A percentile compares a stretch with the other conserved stretches of the same genome.
Conservation (phyloP, 177 flowering plant species). For the Vitis hybrid region DNA sequence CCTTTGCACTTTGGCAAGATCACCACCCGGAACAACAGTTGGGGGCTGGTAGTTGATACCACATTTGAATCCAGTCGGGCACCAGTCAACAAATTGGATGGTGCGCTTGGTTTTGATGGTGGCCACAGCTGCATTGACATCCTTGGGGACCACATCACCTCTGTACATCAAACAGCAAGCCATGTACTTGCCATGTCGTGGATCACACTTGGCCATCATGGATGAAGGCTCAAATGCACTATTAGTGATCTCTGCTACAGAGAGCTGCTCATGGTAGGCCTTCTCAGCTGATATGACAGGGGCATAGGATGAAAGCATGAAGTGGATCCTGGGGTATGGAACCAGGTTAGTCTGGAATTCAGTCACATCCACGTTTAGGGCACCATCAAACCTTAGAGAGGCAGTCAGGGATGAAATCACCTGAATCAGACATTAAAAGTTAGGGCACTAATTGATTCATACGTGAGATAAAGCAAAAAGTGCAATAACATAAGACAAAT, state of each 20-base stretch:
- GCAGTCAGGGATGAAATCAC: slow-evolving; percentile 70
- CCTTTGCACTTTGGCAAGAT: slow-evolving; percentile 55
- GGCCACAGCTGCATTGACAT: slow-evolving; percentile 67
- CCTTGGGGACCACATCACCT: slow-evolving; percentile 71
- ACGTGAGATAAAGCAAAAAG: background rate
- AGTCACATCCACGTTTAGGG: slow-evolving; percentile 64
- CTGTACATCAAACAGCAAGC: slow-evolving; percentile 71
- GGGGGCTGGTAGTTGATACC: slow-evolving; percentile 53
- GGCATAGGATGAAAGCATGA: slow-evolving; percentile 70
- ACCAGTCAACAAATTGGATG: slow-evolving; percentile 64
- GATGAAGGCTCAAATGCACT: slow-evolving; percentile 71
- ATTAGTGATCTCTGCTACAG: slow-evolving; percentile 68
- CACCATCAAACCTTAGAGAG: slow-evolving; percentile 72
- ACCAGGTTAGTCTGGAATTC: slow-evolving; percentile 70
- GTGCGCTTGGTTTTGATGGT: slow-evolving; percentile 72
- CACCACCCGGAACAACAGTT: slow-evolving; percentile 72
- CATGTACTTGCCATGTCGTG: slow-evolving; percentile 71
- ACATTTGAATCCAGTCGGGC: slow-evolving; percentile 53
- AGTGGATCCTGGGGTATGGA: slow-evolving; percentile 70
- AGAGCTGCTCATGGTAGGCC: slow-evolving; percentile 55
- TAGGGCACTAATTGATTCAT: no score
- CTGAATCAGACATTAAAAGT: slow-evolving; percentile 18
- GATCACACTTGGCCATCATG: slow-evolving; percentile 76
- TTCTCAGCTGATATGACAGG: slow-evolving; percentile 65
- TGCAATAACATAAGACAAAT: background rate